Evolutionary conservation across 192 early-diverging fungal species (phyloP).

Genomic region (Dispira simplex): DNA sequence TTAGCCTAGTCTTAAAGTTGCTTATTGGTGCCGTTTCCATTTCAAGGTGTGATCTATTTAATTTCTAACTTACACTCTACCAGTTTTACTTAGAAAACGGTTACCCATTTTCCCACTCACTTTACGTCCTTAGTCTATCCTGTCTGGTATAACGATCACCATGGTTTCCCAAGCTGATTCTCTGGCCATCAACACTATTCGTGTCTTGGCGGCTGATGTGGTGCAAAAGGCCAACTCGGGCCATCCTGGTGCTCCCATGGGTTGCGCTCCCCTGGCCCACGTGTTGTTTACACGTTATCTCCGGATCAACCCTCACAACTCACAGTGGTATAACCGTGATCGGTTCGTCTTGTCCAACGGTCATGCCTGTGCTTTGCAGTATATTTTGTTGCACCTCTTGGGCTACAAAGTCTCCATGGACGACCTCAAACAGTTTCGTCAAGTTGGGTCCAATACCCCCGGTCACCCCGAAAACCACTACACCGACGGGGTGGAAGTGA

Average conservation of each 20-base stretch:
- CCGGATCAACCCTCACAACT: constrained; percentile 72
- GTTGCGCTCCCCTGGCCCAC: constrained; percentile 89
- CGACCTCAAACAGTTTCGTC: constrained; percentile 85
- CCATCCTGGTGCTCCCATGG: constrained; percentile 97
- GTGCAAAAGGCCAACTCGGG: constrained; percentile 83
- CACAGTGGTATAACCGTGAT: constrained; percentile 87
- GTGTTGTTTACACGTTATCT: constrained; percentile 76
- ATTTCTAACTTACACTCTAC: too few relatives aligned
- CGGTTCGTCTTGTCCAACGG: constrained; percentile 97
- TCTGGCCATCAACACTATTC: constrained; percentile 74
- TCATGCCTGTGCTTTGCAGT: constrained; percentile 90
- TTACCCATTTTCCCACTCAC: too few relatives aligned
- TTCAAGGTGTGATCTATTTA: too few relatives aligned
- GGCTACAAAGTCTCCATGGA: constrained; percentile 80
- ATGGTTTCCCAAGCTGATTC: constrained; percentile 23
- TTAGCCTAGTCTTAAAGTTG: too few relatives aligned
- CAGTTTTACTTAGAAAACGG: too few relatives aligned
- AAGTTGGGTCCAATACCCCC: constrained; percentile 70
- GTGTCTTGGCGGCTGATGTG: constrained; percentile 75
- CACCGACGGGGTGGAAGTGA: constrained; percentile 89
- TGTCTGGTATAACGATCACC: neutral
- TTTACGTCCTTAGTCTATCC: too few relatives aligned
- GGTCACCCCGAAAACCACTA: constrained; percentile 87
- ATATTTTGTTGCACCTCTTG: constrained; percentile 73
- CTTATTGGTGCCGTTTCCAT: too few relatives aligned